Evolutionary conservation across 2,329 filamentous ascomycete species (phyloP).

Genomic region (Basipetospora sp.): DNA sequence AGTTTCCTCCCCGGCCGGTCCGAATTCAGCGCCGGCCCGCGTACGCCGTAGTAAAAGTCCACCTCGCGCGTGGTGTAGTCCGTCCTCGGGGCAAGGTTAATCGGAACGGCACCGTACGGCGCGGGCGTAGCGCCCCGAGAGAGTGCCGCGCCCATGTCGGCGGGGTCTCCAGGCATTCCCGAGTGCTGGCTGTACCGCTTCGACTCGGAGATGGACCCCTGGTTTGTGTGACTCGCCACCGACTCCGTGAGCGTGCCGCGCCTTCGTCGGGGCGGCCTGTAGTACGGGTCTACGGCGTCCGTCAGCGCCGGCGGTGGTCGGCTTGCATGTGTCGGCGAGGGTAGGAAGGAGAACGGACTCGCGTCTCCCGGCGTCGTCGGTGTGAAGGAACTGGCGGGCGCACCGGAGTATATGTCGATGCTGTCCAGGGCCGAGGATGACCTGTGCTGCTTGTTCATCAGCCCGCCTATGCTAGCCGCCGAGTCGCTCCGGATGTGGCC

Average conservation of each 20-base stretch:
- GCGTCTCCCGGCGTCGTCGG: slow-evolving; percentile 56
- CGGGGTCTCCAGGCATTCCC: slow-evolving; percentile 20
- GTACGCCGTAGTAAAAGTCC: slow-evolving; percentile 89
- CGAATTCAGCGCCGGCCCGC: slow-evolving; percentile 73
- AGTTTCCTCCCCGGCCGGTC: slow-evolving; percentile 69
- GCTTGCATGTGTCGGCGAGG: slow-evolving; percentile 36
- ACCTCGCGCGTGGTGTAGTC: slow-evolving; percentile 92
- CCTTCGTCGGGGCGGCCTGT: slow-evolving; percentile 64
- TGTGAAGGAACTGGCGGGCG: slow-evolving; percentile 44
- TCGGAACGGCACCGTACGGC: slow-evolving; percentile 18
- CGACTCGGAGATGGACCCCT: slow-evolving; percentile 18
- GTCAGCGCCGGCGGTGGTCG: slow-evolving; percentile 34
- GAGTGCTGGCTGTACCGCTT: slow-evolving; percentile 24
- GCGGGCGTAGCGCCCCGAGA: slow-evolving; percentile 30
- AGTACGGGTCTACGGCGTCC: slow-evolving; percentile 44
- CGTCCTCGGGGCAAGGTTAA: slow-evolving; percentile 43
- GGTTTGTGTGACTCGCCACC: slow-evolving; percentile 17
- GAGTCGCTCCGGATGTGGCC: slow-evolving; percentile 47
- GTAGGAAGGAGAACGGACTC: slow-evolving; percentile 57
- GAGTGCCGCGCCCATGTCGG: slow-evolving; percentile 26
- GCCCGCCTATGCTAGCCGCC: slow-evolving; percentile 40
- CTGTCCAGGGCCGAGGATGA: slow-evolving; percentile 42
- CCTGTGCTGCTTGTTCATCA: slow-evolving; percentile 26
- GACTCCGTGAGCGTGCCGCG: slow-evolving; percentile 41
- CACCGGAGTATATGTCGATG: slow-evolving; percentile 28